Evolutionary conservation across 352 stramenopile genomes (phyloP), one percentile per base, ranked within the genome.

Genomic region (Phytopythium aichiense): DNA sequence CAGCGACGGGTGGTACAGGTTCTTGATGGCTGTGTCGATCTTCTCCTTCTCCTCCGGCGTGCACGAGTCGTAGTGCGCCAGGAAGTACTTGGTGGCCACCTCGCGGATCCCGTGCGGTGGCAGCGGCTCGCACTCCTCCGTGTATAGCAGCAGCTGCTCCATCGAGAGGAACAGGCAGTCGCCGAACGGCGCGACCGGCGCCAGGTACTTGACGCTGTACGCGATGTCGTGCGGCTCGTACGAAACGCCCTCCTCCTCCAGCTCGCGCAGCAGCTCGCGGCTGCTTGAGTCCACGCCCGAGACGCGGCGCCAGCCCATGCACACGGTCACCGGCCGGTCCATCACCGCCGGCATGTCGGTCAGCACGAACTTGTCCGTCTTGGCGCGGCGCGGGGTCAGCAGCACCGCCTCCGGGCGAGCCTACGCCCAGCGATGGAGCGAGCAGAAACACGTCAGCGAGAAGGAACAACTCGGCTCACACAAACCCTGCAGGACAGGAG

Each of bases 141-240:
- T 89, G 73, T 94, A 91, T 45, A 94, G 67, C 60, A 92, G 62
- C 16, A 95, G 63, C 67, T 95, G 87, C 66, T 95, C 87, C 76
- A 95, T 93, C 13, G 84, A 93, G 20, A 95, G 64, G 55, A 94
- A 95, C 42, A 95, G 81, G 58, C 87, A 95, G 71, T 95, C 87
- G 13, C 87, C 87, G 46, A 91, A 92, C 7, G 87, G 87, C 20
- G 84, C 67, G 20, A 95, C 87, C 0, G 84, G 87, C 6, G 84
- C 84, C 31, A 95, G 65, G 60, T 95, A 95, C 71, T 95, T 94
- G 69, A 95, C 87, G 50, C 83, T 92, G 76, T 95, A 95, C 20
- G 87, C 80, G 22, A 80, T 90, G 67, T 95, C 85, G 74, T 95
- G 87, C 22, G 87, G 83, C 67, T 81, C 76, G 58, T 95, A 95